A percentile compares a stretch with the other conserved stretches of the same genome.
Conservation (phyloP, 2,329 filamentous ascomycete genomes). For the Pyrenochaeta sp. region DNA sequence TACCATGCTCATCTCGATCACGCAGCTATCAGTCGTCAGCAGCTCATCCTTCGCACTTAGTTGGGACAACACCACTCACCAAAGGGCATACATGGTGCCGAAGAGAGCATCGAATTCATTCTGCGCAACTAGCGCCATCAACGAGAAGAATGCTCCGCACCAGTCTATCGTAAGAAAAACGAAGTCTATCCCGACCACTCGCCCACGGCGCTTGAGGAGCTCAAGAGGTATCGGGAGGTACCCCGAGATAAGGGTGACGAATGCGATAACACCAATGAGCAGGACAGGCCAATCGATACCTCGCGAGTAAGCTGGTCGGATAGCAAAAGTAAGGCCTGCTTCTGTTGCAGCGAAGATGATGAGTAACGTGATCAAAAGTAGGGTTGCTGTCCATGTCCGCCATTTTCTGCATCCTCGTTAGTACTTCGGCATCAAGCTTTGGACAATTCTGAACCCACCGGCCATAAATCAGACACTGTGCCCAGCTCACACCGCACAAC, state of each 20-base stretch:
- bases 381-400: constrained; percentile 44
- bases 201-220: constrained; percentile 65
- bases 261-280: constrained; percentile 64
- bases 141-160: constrained; percentile 67
- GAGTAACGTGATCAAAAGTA: constrained; percentile 19
- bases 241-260: constrained; percentile 62
- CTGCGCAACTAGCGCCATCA: constrained; percentile 67
- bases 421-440: background rate
- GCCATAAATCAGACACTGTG: constrained; percentile 58
- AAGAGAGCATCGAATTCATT: constrained; percentile 67
- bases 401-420: constrained; percentile 40
- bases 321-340: constrained; percentile 61
- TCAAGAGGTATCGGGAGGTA: constrained; percentile 68
- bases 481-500: constrained; percentile 58
- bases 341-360: constrained; percentile 62
- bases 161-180: constrained; percentile 67
- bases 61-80: constrained; percentile 26
- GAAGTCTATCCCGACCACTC: constrained; percentile 66
- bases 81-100: constrained; percentile 65
- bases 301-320: constrained; percentile 61
- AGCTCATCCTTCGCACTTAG: background rate
- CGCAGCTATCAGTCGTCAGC: constrained; percentile 35
- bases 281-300: constrained; percentile 62
- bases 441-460: constrained; percentile 41
- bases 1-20: constrained; percentile 67